Percentiles rank a stretch among this genome's conserved stretches.
phyloP scores from a whole-genome alignment of 768 basidiomycete genomes.

The Boletus patriciae region DNA sequence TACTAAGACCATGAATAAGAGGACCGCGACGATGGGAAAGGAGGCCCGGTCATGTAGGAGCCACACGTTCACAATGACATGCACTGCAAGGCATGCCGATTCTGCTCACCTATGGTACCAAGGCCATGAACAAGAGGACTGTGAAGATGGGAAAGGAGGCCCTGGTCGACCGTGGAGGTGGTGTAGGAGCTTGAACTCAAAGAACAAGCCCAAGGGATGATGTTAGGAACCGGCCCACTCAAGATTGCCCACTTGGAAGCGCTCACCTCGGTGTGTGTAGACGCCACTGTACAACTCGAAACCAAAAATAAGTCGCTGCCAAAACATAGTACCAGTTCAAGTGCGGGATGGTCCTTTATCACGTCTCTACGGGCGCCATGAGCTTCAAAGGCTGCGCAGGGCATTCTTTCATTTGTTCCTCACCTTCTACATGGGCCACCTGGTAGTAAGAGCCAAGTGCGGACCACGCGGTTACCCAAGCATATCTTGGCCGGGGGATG shows the following conservation, averaged over 20 bases:
- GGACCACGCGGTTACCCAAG: background rate
- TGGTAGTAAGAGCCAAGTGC: background rate
- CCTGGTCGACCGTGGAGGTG: background rate
- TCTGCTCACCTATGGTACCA: background rate
- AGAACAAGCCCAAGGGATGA: background rate
- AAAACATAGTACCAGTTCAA: background rate
- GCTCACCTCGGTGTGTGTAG: background rate
- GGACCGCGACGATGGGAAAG: background rate
- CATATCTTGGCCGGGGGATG: background rate
- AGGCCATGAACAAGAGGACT: background rate
- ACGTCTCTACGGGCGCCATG: background rate
- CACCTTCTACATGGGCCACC: background rate
- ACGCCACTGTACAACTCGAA: constrained; percentile 9
- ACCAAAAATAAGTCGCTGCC: constrained; percentile 4
- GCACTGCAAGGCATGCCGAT: too few species aligned
- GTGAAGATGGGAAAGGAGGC: too few species aligned
- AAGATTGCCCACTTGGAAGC: background rate
- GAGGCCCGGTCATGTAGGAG: too few species aligned
- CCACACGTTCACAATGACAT: too few species aligned
- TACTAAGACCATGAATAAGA: background rate
- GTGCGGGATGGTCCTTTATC: background rate
- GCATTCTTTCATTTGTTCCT: background rate
- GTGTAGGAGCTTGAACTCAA: background rate
- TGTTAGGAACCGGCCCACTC: background rate
- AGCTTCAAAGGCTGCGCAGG: background rate